Conservation (phyloP, 2,329 filamentous ascomycete genomes). For the Colletotrichum scovillei region DNA sequence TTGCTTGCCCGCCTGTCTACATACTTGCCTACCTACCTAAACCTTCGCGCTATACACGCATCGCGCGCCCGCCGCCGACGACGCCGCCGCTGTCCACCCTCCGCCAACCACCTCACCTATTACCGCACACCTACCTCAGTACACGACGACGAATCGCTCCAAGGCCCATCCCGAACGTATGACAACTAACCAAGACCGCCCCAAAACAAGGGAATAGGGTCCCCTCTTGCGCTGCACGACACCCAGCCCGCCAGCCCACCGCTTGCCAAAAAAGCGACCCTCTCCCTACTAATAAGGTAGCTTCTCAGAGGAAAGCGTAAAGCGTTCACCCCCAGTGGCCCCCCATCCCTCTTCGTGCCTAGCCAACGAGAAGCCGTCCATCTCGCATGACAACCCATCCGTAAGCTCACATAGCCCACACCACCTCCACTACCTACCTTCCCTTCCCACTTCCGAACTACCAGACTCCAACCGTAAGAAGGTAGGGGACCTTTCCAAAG, state of each 20-base stretch:
- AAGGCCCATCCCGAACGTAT: constrained; percentile 31
- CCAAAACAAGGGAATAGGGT: constrained; percentile 12
- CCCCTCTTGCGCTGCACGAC: constrained; percentile 1
- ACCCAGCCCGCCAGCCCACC: constrained; percentile 16
- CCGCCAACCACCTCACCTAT: not conserved
- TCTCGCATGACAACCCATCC: constrained; percentile 34
- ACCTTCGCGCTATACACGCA: not conserved
- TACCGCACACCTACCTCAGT: not conserved
- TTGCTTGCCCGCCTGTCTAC: not conserved
- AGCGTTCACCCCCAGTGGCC: not conserved
- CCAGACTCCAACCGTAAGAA: not conserved
- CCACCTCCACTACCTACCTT: not conserved
- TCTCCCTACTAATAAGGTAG: not conserved
- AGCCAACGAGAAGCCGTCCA: constrained; percentile 33
- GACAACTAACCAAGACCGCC: constrained; percentile 24
- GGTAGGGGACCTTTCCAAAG: constrained; percentile 1
- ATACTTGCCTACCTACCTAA: not conserved
- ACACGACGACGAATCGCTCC: not conserved
- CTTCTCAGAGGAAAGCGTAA: not conserved
- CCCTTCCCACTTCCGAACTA: not conserved
- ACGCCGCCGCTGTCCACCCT: not conserved
- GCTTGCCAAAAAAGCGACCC: not conserved
- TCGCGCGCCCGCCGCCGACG: not conserved
- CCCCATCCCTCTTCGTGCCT: not conserved
- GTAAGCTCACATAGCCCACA: constrained; percentile 26